Percentiles rank a stretch among this genome's conserved stretches.
These are phyloP conservation scores for Poronia punctata DNA, from an alignment of 495 filamentous ascomycete genomes.

Conservation along the genomic window DNA sequence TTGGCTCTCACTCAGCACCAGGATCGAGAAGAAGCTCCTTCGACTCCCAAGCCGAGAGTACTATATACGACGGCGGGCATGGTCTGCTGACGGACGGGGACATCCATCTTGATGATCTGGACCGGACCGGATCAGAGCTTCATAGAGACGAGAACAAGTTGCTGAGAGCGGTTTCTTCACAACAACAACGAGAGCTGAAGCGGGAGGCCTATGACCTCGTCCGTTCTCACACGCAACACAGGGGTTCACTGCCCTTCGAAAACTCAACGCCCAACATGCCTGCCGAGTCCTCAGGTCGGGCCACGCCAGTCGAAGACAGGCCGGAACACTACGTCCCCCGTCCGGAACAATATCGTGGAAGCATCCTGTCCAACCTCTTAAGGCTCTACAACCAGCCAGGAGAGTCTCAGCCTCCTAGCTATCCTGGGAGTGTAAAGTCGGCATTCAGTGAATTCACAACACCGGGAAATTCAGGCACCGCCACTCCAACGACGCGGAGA, in stretches of 20 bases:
- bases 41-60: conserved; percentile 26
- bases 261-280: conserved; percentile 19
- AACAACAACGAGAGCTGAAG: conserved; percentile 22
- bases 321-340: conserved; percentile 60
- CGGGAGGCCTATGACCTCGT: conserved; percentile 45
- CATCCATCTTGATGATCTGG: conserved; percentile 11
- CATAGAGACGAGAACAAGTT: conserved; percentile 18
- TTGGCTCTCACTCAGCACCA: conserved; percentile 31
- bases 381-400: conserved; percentile 57
- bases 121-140: conserved; percentile 15
- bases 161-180: conserved; percentile 9
- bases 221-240: conserved; percentile 40
- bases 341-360: conserved; percentile 65
- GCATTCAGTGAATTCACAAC: conserved; percentile 24
- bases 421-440: conserved; percentile 17
- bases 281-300: conserved; percentile 45
- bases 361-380: conserved; percentile 69
- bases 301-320: conserved; percentile 54
- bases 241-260: conserved; percentile 10
- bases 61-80: conserved; percentile 9
- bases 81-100: conserved; percentile 16
- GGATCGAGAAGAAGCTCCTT: conserved; percentile 30
- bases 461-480: conserved; percentile 39
- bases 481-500: conserved; percentile 44
- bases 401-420: conserved; percentile 18